These are phyloP conservation scores for Anethum foeniculum DNA, from an alignment of 140 eudicot species.

Conservation along the genomic window DNA sequence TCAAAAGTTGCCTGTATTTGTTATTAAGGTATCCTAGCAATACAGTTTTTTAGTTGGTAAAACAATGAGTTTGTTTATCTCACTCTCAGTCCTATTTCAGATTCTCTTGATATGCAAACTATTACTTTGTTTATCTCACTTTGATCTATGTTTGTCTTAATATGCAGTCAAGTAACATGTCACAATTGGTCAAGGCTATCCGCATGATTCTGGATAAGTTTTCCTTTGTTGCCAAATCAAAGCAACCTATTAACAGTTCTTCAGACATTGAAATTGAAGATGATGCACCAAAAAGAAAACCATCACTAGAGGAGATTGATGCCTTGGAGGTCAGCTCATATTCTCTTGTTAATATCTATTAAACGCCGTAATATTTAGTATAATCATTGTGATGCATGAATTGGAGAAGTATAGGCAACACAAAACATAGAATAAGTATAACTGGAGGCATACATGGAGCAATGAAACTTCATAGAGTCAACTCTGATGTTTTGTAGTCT, in stretches of 20 bases:
- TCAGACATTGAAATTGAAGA: constrained; percentile 75
- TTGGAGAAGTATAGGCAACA: not conserved
- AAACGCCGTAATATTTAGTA: not conserved
- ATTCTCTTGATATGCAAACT: constrained; percentile 2
- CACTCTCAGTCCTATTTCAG: not conserved
- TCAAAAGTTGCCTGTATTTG: constrained; percentile 80
- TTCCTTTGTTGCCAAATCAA: constrained; percentile 35
- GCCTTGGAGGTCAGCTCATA: constrained; percentile 73
- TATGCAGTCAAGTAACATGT: constrained; percentile 76
- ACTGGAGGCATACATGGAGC: not conserved
- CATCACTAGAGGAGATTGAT: constrained; percentile 87
- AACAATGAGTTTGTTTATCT: not conserved
- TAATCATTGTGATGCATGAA: not conserved
- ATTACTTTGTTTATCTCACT: not conserved
- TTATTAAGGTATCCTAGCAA: constrained; percentile 52
- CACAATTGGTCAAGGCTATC: constrained; percentile 90
- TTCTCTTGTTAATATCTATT: not conserved
- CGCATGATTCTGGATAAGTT: constrained; percentile 82
- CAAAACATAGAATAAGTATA: not conserved
- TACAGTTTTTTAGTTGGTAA: constrained; percentile 3
- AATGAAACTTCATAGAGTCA: not conserved
- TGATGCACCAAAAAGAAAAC: constrained; percentile 85
- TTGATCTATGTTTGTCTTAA: constrained; percentile 10
- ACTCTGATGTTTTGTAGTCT: not conserved
- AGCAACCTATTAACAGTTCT: constrained; percentile 33